A percentile compares a stretch with the other conserved stretches of the same genome.
phyloP scores from a whole-genome alignment of 495 filamentous ascomycete genomes.

The Penicillium simplicissimum region DNA sequence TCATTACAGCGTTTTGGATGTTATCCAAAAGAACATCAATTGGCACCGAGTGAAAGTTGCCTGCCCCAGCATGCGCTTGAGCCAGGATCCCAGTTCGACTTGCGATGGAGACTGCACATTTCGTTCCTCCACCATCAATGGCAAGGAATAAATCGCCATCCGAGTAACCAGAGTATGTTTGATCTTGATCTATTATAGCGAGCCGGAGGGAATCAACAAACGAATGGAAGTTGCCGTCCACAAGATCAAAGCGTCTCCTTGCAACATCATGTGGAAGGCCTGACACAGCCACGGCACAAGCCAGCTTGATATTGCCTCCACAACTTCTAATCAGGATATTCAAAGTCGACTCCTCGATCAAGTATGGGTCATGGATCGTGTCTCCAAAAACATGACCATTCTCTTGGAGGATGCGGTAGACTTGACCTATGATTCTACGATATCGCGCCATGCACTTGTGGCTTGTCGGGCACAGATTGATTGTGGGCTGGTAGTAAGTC shows the following conservation, averaged over 20 bases:
- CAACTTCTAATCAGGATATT: background rate
- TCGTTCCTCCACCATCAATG: constrained; percentile 42
- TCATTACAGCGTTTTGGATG: background rate
- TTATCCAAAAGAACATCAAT: background rate
- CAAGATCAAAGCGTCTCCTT: background rate
- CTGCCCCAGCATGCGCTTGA: constrained; percentile 31
- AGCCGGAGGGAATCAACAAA: background rate
- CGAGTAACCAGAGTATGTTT: background rate
- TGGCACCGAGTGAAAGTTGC: constrained; percentile 28
- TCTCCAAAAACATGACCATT: background rate
- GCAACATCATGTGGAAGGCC: background rate
- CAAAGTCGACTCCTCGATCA: background rate
- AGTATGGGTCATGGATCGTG: background rate
- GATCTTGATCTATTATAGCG: no score
- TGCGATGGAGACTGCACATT: constrained; percentile 34
- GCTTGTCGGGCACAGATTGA: constrained; percentile 16
- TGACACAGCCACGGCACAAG: background rate
- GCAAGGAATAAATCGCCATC: constrained; percentile 25
- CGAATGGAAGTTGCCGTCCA: background rate
- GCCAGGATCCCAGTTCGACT: constrained; percentile 15
- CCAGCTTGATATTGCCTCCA: background rate
- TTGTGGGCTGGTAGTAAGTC: constrained; percentile 36
- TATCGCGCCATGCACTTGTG: background rate
- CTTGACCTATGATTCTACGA: background rate
- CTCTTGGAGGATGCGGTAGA: background rate